Conservation (phyloP, 2,329 filamentous ascomycete species). For the Pseudofabraea citricarpa region DNA sequence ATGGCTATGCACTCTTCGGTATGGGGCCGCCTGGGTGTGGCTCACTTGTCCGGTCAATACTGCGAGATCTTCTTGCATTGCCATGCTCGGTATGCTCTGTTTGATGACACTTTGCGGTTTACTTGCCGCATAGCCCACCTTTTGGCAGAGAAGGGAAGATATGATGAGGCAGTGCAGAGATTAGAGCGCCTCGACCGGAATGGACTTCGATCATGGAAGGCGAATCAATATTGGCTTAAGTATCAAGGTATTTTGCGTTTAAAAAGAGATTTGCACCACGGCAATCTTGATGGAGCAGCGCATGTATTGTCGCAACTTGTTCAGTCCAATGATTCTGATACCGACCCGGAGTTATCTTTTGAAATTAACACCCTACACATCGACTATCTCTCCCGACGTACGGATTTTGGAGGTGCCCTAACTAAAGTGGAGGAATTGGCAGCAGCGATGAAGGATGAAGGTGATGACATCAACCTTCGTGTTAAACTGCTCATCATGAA, state of each 20-base stretch:
- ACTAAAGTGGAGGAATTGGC: slow-evolving; percentile 47
- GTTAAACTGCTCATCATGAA: slow-evolving; percentile 58
- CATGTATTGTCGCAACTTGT: slow-evolving; percentile 53
- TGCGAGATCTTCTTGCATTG: slow-evolving; percentile 74
- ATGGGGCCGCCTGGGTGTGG: slow-evolving; percentile 69
- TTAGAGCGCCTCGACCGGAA: slow-evolving; percentile 58
- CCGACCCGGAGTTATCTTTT: slow-evolving; percentile 55
- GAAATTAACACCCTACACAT: slow-evolving; percentile 56
- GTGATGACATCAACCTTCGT: slow-evolving; percentile 56
- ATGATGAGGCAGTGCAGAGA: slow-evolving; percentile 59
- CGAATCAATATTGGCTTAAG: slow-evolving; percentile 67
- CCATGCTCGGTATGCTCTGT: slow-evolving; percentile 56
- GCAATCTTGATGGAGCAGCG: slow-evolving; percentile 51
- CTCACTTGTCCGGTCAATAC: slow-evolving; percentile 49
- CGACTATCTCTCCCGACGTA: slow-evolving; percentile 50
- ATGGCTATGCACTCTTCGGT: slow-evolving; percentile 67
- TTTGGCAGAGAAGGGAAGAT: slow-evolving; percentile 62
- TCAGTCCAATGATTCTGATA: slow-evolving; percentile 29
- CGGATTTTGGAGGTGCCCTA: slow-evolving; percentile 48
- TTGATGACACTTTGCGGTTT: slow-evolving; percentile 76
- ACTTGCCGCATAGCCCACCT: slow-evolving; percentile 66
- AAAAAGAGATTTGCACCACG: slow-evolving; percentile 53
- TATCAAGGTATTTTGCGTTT: slow-evolving; percentile 64
- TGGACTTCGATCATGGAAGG: slow-evolving; percentile 67
- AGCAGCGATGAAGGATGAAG: slow-evolving; percentile 44